Conservation (phyloP, 2,329 filamentous ascomycete genomes). For the Daldinia sp. region DNA sequence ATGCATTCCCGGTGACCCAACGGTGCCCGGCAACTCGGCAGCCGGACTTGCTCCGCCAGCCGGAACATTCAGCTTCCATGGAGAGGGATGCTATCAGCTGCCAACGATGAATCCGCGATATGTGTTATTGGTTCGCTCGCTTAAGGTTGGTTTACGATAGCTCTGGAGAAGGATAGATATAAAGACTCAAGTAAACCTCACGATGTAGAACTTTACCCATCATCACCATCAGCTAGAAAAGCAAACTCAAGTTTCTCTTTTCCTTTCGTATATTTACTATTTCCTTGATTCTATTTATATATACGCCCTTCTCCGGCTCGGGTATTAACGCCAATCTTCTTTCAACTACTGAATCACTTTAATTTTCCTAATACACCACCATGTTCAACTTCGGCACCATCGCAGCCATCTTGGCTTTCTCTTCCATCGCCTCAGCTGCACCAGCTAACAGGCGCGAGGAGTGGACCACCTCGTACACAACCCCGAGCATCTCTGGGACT, state of each 20-base stretch:
- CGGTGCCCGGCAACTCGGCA: conserved; percentile 21
- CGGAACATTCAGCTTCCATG: conserved; percentile 29
- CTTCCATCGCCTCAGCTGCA: conserved; percentile 47
- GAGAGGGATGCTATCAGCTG: conserved; percentile 2
- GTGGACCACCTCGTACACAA: neutral
- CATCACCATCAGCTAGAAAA: conserved; percentile 23
- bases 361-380: conserved; percentile 40
- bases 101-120: neutral
- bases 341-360: neutral
- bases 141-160: neutral
- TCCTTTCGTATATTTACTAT: conserved; percentile 33
- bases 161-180: conserved; percentile 23
- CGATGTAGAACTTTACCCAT: conserved; percentile 8
- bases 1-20: conserved; percentile 8
- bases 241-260: conserved; percentile 17
- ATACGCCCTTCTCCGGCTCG: conserved; percentile 17
- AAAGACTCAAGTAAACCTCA: conserved; percentile 28
- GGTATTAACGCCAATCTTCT: conserved; percentile 16
- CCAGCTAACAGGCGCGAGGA: conserved; percentile 27
- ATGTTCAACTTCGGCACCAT: conserved; percentile 55
- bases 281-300: conserved; percentile 28
- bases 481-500: neutral
- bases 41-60: conserved; percentile 33
- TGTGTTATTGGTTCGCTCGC: conserved; percentile 16
- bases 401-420: conserved; percentile 57